Evolutionary conservation across 23 red algal genomes (phyloP), one percentile per base, ranked within the genome.

Genomic region (Cyanidium caldarium): DNA sequence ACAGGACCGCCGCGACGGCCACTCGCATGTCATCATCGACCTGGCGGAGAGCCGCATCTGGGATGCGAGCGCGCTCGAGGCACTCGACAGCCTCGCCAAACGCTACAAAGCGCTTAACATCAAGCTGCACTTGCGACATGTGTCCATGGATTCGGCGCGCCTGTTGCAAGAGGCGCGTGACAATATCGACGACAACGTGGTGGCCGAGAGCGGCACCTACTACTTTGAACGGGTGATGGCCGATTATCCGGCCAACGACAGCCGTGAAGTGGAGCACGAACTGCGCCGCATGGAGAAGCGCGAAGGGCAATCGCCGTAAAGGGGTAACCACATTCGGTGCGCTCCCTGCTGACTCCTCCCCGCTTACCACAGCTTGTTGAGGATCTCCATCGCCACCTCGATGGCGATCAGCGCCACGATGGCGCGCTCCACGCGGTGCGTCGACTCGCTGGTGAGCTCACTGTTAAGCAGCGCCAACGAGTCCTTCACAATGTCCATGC

Each of bases 391-490:
- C 20, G 35, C 40, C 41, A 95, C 71, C 33, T 95, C 90, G 35
- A 95, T 83, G 12, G 79, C 84, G 72, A 95, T 95, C 37, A 95
- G 65, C 2, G 78, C 65, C 26, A 95, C 66, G 45, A 95, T 95
- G 2, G 81, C 75, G 25, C 85, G 66, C 44, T 95, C 90, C 16
- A 95, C 83, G 12, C 90, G 77, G 37, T 80, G 72, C 21, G 79
- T 81, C 7, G 70, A 65, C 13, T 68, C 38, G 35, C 69, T 65
- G 46, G 83, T 76, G 15, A 95, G 57, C 44, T 95, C 90, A n/a
- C 65, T 87, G 34, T 87, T 95, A n/a, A 95, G 70, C 67, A 95
- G 70, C 61, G 82, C 83, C 5, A 95, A 70, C 12, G 83, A 73
- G 33, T 95, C 90, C 37, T 87, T 76, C 44, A 95, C 82, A 33